Percentiles rank a stretch among this genome's conserved stretches.
These are phyloP conservation scores for Mycosphaerella sp. DNA, from an alignment of 2,329 filamentous ascomycete genomes.

Conservation along the genomic window DNA sequence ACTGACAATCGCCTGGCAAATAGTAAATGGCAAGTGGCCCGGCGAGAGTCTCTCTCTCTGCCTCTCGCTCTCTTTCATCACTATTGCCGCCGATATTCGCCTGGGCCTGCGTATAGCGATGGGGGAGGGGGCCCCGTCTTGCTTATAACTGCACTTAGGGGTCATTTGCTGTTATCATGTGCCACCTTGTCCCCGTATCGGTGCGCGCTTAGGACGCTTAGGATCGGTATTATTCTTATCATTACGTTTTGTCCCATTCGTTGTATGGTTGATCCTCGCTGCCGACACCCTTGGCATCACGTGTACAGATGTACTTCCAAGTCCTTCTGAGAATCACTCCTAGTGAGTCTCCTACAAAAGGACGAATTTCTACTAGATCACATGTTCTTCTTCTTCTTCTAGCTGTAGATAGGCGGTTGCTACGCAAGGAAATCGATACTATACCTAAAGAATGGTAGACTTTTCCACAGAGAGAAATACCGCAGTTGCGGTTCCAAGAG, in stretches of 20 bases:
- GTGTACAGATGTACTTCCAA: not conserved
- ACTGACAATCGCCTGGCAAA: too few relatives aligned
- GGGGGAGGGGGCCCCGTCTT: not conserved
- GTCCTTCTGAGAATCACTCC: too few relatives aligned
- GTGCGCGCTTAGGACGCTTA: not conserved
- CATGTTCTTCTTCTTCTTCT: too few relatives aligned
- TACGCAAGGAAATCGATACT: too few relatives aligned
- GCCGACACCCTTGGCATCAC: not conserved
- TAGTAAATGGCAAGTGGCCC: too few relatives aligned
- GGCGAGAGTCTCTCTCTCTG: too few relatives aligned
- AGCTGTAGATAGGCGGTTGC: too few relatives aligned
- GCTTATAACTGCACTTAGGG: slow-evolving; percentile 9
- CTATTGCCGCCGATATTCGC: slow-evolving; percentile 1
- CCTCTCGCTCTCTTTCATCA: not conserved
- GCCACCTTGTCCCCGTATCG: not conserved
- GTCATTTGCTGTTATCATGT: slow-evolving; percentile 4
- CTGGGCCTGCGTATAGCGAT: slow-evolving; percentile 9
- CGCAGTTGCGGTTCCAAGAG: too few relatives aligned
- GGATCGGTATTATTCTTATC: slow-evolving; percentile 4
- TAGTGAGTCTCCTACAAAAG: too few relatives aligned
- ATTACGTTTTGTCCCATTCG: slow-evolving; percentile 7
- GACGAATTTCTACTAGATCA: too few relatives aligned
- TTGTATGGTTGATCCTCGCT: not conserved
- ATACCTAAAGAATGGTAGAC: too few relatives aligned
- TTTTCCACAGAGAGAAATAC: too few relatives aligned